These are phyloP conservation scores for Sporothrix variecibatus DNA, from an alignment of 2,329 filamentous ascomycete genomes.

Conservation along the genomic window DNA sequence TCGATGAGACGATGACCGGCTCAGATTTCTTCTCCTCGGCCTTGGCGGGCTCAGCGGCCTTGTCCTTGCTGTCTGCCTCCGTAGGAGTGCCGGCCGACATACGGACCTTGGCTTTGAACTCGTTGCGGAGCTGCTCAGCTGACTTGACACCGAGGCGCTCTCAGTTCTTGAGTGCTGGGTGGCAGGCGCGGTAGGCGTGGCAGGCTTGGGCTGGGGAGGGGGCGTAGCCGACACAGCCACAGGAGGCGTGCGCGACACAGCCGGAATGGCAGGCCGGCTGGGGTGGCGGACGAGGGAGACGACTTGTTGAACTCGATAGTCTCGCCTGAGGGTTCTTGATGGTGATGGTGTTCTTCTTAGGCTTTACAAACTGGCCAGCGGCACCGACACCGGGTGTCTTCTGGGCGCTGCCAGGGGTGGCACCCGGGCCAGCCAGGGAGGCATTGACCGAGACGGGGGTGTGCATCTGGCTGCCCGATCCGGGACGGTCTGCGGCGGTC, in stretches of 20 bases:
- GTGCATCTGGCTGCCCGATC: constrained; percentile 66
- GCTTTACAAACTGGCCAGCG: constrained; percentile 52
- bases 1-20: constrained; percentile 17
- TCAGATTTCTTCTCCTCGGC: constrained; percentile 21
- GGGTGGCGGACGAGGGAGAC: constrained; percentile 54
- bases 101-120: constrained; percentile 77
- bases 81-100: constrained; percentile 41
- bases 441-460: constrained; percentile 62
- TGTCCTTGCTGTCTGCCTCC: constrained; percentile 37
- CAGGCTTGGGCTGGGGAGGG: constrained; percentile 76
- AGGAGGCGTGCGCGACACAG: constrained; percentile 63
- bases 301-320: constrained; percentile 67
- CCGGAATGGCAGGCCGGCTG: constrained; percentile 48
- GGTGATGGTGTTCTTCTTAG: constrained; percentile 70
- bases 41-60: constrained; percentile 30
- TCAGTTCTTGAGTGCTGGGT: constrained; percentile 70
- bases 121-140: constrained; percentile 77
- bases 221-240: constrained; percentile 73
- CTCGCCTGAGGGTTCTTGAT: constrained; percentile 83
- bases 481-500: constrained; percentile 64
- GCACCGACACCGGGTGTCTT: constrained; percentile 41
- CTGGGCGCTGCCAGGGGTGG: background rate
- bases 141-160: constrained; percentile 69
- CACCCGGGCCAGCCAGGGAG: constrained; percentile 59
- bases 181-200: constrained; percentile 64